A percentile compares a stretch with the other conserved stretches of the same genome.
Conservation (phyloP, 345 rosid species). For the Toxicodendron radicans region DNA sequence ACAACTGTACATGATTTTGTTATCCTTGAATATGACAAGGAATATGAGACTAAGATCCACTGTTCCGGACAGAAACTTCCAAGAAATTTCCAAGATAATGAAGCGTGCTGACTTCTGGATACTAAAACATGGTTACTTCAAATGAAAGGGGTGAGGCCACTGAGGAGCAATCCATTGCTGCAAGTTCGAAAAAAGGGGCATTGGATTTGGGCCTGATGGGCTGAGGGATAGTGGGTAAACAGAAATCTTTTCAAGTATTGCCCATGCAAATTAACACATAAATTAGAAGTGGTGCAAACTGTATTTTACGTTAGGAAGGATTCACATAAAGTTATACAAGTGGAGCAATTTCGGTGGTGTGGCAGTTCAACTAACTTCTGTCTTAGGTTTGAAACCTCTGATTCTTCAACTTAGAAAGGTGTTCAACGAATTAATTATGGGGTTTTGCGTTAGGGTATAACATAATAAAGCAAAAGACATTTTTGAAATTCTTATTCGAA, state of each 20-base stretch:
- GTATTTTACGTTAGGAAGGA: too few relatives aligned
- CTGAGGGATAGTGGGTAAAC: too few relatives aligned
- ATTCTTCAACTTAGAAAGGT: not conserved
- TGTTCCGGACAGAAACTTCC: constrained; percentile 1
- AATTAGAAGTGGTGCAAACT: too few relatives aligned
- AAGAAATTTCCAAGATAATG: constrained; percentile 7
- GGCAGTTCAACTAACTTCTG: not conserved
- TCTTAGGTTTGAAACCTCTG: not conserved
- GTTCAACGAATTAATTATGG: not conserved
- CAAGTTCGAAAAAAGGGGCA: too few relatives aligned
- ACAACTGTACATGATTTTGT: constrained; percentile 6
- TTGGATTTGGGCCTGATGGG: too few relatives aligned
- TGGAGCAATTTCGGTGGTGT: too few relatives aligned
- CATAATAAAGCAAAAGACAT: not conserved
- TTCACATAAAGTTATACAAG: too few relatives aligned
- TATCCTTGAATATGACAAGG: constrained; percentile 3
- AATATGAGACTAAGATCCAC: constrained; percentile 12
- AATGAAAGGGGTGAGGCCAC: too few relatives aligned
- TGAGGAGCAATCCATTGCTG: too few relatives aligned
- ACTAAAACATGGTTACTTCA: not conserved
- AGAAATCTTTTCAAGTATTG: too few relatives aligned
- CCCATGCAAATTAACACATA: too few relatives aligned
- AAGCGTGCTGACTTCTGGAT: not conserved
- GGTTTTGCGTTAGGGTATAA: not conserved
- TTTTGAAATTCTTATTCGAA: not conserved